A percentile compares a stretch with the other conserved stretches of the same genome.
phyloP scores from a whole-genome alignment of 495 filamentous ascomycete species.

The Aspergillus indologenus region DNA sequence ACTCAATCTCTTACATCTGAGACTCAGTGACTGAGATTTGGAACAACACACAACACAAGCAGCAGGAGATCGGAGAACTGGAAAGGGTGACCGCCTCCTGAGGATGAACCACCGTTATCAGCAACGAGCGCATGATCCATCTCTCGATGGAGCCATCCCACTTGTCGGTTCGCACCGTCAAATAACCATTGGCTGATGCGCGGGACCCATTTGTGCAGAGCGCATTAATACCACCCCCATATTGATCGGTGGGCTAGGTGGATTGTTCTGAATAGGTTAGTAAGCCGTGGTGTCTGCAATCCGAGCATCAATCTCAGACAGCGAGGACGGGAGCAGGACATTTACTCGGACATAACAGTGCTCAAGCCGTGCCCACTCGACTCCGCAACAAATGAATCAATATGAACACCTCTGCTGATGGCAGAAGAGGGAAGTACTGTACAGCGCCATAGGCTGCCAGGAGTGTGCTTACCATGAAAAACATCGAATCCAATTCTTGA shows the following conservation, averaged over 20 bases:
- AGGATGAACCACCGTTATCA: conserved; percentile 7
- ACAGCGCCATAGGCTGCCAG: background rate
- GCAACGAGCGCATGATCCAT: background rate
- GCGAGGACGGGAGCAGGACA: background rate
- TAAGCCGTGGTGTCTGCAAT: background rate
- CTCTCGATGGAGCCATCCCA: conserved; percentile 11
- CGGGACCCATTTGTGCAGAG: background rate
- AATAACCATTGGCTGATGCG: conserved; percentile 15
- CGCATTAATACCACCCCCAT: background rate
- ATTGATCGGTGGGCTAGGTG: background rate
- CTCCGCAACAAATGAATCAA: background rate
- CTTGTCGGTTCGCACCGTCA: conserved; percentile 18
- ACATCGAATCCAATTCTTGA: background rate
- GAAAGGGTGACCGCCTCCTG: background rate
- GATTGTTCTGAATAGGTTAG: conserved; percentile 1
- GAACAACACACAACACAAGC: background rate
- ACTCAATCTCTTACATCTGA: background rate
- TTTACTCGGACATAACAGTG: conserved; percentile 2
- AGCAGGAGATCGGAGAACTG: background rate
- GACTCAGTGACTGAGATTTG: background rate
- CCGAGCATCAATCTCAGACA: conserved; percentile 7
- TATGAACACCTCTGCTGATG: background rate
- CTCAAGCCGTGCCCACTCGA: background rate
- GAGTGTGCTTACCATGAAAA: too few species aligned
- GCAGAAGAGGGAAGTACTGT: background rate